A percentile compares a stretch with the other conserved stretches of the same genome.
phyloP scores from a whole-genome alignment of 2,329 filamentous ascomycete genomes.

The Teratosphaeria zuluensis region DNA sequence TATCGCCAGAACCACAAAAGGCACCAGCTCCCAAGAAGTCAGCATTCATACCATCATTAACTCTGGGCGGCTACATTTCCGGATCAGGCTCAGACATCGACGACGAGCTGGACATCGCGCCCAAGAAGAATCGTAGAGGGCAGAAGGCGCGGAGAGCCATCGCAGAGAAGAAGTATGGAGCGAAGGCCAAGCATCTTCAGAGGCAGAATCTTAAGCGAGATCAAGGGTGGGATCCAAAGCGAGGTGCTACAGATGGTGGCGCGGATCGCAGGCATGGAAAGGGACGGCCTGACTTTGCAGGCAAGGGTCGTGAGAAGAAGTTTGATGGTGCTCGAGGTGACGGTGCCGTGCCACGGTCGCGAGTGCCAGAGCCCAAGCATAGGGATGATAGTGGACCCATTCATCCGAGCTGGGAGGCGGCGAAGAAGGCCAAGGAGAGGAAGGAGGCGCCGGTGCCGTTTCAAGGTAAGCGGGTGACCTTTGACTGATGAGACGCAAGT shows the following conservation, averaged over 20 bases:
- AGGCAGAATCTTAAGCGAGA: slow-evolving; percentile 36
- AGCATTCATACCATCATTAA: slow-evolving; percentile 64
- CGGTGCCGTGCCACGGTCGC: background rate
- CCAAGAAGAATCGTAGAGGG: slow-evolving; percentile 64
- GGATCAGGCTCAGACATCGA: slow-evolving; percentile 66
- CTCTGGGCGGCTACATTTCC: slow-evolving; percentile 68
- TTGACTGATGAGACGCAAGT: slow-evolving; percentile 37
- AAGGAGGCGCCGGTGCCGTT: slow-evolving; percentile 36
- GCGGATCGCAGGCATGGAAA: background rate
- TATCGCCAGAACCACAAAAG: slow-evolving; percentile 16
- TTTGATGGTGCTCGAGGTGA: slow-evolving; percentile 8
- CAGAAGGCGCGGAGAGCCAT: slow-evolving; percentile 71
- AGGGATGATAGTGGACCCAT: slow-evolving; percentile 43
- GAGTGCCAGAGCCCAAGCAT: slow-evolving; percentile 21
- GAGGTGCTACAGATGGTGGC: slow-evolving; percentile 38
- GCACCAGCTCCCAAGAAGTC: slow-evolving; percentile 31
- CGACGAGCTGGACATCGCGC: slow-evolving; percentile 38
- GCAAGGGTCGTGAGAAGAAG: slow-evolving; percentile 10
- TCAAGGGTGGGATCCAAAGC: slow-evolving; percentile 49
- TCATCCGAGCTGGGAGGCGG: slow-evolving; percentile 58
- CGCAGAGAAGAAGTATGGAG: slow-evolving; percentile 71
- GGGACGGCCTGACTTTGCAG: background rate
- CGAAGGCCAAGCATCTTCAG: slow-evolving; percentile 57
- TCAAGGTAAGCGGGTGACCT: slow-evolving; percentile 52
- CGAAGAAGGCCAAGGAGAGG: slow-evolving; percentile 49